Evolutionary conservation across 148 eudicot genomes (phyloP).

Genomic region (Camellia japonica): DNA sequence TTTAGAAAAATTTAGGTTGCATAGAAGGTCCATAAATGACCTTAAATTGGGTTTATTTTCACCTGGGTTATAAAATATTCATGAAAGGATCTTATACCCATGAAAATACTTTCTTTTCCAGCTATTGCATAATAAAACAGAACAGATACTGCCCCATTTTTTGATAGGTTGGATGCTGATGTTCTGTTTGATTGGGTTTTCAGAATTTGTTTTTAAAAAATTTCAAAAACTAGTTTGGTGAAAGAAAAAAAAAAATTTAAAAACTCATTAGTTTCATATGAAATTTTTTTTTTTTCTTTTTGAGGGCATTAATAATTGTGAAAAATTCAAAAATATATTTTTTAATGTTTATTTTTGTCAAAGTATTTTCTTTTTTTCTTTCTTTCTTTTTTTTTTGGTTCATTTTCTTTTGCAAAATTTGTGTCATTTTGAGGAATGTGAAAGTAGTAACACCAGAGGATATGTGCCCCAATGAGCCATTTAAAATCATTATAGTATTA

Average conservation of each 20-base stretch:
- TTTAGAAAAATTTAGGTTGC: not conserved
- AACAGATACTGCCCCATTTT: not conserved
- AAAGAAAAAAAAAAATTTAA: too few relatives aligned
- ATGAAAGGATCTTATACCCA: not conserved
- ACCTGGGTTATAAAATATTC: not conserved
- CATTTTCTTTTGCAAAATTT: too few relatives aligned
- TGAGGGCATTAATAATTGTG: too few relatives aligned
- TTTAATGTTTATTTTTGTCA: too few relatives aligned
- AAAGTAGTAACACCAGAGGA: not conserved
- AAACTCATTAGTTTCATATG: too few relatives aligned
- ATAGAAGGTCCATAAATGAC: not conserved
- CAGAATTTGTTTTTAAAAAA: too few relatives aligned
- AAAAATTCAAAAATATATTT: too few relatives aligned
- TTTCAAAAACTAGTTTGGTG: too few relatives aligned
- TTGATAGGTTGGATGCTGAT: not conserved
- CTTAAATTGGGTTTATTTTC: not conserved
- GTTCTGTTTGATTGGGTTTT: not conserved
- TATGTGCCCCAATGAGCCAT: not conserved
- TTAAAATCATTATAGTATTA: not conserved
- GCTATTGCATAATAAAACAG: not conserved
- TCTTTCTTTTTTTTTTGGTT: too few relatives aligned
- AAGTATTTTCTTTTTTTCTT: too few relatives aligned
- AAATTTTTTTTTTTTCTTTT: too few relatives aligned
- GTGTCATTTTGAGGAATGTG: not conserved
- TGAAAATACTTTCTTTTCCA: slow-evolving; percentile 7